phyloP scores from a whole-genome alignment of 2,329 filamentous ascomycete species.

The Huntiella decipiens region DNA sequence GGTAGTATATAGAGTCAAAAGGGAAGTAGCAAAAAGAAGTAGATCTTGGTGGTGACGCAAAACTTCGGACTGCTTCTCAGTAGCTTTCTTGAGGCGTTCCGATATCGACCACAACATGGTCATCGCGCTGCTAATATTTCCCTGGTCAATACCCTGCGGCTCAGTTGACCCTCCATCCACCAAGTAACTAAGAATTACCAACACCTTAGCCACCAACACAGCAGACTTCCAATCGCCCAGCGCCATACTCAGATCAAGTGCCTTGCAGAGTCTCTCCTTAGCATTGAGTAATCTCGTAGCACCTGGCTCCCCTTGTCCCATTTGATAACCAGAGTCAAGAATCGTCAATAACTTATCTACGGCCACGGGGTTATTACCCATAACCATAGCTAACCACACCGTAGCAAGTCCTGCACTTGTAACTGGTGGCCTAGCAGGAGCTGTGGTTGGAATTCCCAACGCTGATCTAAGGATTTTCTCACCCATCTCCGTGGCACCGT shows the following conservation, averaged over 20 bases:
- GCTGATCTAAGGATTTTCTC: conserved; percentile 46
- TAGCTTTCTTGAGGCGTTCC: conserved; percentile 19
- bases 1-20: conserved; percentile 46
- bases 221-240: conserved; percentile 29
- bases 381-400: conserved; percentile 34
- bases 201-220: conserved; percentile 37
- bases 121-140: conserved; percentile 35
- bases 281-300: conserved; percentile 31
- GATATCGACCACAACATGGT: conserved; percentile 23
- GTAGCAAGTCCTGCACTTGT: conserved; percentile 23
- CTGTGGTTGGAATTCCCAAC: not conserved
- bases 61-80: conserved; percentile 18
- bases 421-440: conserved; percentile 2
- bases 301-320: conserved; percentile 13
- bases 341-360: conserved; percentile 23
- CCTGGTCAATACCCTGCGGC: conserved; percentile 28
- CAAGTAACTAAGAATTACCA: conserved; percentile 50
- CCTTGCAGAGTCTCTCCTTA: conserved; percentile 31
- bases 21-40: conserved; percentile 45
- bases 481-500: conserved; percentile 20
- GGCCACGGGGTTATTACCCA: conserved; percentile 14
- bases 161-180: conserved; percentile 24
- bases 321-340: conserved; percentile 15
- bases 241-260: conserved; percentile 36
- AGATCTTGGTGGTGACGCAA: conserved; percentile 38